Base-by-base conservation (phyloP, 169 alveolate species). In the Plasmodium billcollinsi region DNA sequence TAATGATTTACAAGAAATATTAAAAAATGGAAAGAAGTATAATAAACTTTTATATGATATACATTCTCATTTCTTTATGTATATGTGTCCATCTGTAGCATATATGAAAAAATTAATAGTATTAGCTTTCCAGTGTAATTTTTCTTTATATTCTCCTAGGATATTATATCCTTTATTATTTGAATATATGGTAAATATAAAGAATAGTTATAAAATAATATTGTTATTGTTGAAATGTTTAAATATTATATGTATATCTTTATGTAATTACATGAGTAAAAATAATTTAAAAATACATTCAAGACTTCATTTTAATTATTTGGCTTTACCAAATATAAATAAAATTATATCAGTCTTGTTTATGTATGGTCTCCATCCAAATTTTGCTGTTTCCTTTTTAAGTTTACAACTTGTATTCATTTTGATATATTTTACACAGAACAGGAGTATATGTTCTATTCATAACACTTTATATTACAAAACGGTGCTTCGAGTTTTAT, bases 371-470 rank as follows among this genome's bases (percentile, higher is more conserved):
- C 59, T 45, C 56, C 88, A 86, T 56, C 59, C 74, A 26, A 52
- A 86, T 12, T 59, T 24, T 72, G 75, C 33, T 47, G 75, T 86
- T 58, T 70, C 92, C 1, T 86, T 86, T 50, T 74, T 86, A 33
- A 86, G 92, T 61, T 52, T 86, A 56, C 92, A 86, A 33, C 75
- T 86, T 39, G 20, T 72, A 43, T 86, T 76, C 15, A 86, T 86
- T 18, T 39, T 86, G 47, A 72, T 47, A 20, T 26, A 69, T 50
- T 86, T 86, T 67, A 86, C 88, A 29, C 92, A 73, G 62, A 74
- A 74, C 63, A 72, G 49, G 50, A 67, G 29, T 33, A 52, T 86
- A 20, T 8, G n/a, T 18, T 47, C 43, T n/a, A 58, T 61, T 62
- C 92, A 86, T 45, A 50, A 54, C 39, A 14, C 12, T 54, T 50